Evolutionary conservation across 176 grass and related monocot genomes (phyloP), one percentile per base, ranked within the genome.

Genomic region (Bonia amplexicaulis): DNA sequence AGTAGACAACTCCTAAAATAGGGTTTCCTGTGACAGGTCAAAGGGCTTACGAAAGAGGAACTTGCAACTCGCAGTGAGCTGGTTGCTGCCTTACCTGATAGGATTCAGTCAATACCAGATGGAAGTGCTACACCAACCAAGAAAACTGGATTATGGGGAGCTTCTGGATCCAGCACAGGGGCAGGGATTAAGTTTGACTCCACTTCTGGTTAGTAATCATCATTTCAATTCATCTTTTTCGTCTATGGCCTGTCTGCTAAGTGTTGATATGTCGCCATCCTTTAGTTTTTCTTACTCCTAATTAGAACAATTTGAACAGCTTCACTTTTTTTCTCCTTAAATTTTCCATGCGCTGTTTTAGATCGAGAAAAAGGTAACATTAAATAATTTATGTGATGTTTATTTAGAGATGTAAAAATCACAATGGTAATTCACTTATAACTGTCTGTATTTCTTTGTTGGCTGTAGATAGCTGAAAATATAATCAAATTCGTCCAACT

Each of bases 71-170:
- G 77, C 35, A 82, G 76, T 41, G 91, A 93, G 67, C 75, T 90
- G 47, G 88, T 93, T 40, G 41, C 67, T 51, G 91, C 88, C 42
- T 54, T 93, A 74, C 91, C 91, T 85, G 80, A 90, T 26, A 90
- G 91, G 44, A 93, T 93, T 57, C 88, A 88, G 54, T 84, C 85
- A 12, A 93, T 90, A 78, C 88, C 91, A 74, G 91, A 93, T 78
- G 85, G 88, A 6, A 89, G 67, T 63, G 81, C 76, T 22, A 87
- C 77, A 41, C 78, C 83, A 40, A 71, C 85, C 22, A 93, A 93
- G 84, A 82, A 90, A 69, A 82, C 45, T 17, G 85, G 91, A 71
- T 33, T 85, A 22, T 88, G 81, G 91, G 72, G 74, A 58, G 54
- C 83, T 76, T 93, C 91, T 51, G 91, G 73, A 77, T 85, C 85